A percentile compares a stretch with the other conserved stretches of the same genome.
These are phyloP conservation scores for Thamnidium elegans DNA, from an alignment of 192 early-diverging fungal genomes.

Conservation along the genomic window DNA sequence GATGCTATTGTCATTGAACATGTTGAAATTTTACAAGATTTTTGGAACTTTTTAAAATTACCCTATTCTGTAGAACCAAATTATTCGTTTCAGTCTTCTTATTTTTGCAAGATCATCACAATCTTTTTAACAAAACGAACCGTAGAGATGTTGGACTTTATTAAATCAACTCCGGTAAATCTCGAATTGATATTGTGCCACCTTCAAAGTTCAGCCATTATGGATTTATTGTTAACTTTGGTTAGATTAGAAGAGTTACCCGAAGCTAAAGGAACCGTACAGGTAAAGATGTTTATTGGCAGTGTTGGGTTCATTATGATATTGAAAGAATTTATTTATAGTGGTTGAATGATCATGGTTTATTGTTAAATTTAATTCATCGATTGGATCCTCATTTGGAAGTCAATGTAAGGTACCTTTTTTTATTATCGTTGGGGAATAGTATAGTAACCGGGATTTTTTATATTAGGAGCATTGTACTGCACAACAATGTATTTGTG, in stretches of 20 bases:
- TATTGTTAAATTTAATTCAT: constrained; percentile 73
- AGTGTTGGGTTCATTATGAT: not conserved
- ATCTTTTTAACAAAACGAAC: constrained; percentile 17
- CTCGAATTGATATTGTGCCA: constrained; percentile 78
- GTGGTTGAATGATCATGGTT: constrained; percentile 83
- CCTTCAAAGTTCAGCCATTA: constrained; percentile 81
- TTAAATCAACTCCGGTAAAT: constrained; percentile 73
- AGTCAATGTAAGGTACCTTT: constrained; percentile 56
- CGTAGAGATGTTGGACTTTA: constrained; percentile 75
- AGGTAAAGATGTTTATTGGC: constrained; percentile 43
- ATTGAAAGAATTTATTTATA: constrained; percentile 22
- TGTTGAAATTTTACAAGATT: not conserved
- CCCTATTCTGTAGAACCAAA: not conserved
- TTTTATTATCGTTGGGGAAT: not conserved
- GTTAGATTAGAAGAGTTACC: constrained; percentile 89
- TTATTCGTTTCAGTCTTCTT: constrained; percentile 12
- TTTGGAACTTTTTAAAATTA: constrained; percentile 14
- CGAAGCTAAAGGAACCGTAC: constrained; percentile 81
- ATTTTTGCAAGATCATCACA: constrained; percentile 21
- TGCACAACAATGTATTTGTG: constrained; percentile 41
- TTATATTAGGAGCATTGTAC: constrained; percentile 32
- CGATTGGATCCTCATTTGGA: constrained; percentile 78
- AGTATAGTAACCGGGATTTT: not conserved
- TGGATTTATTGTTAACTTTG: constrained; percentile 88
- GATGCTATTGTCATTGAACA: constrained; percentile 21